Conservation (phyloP, 768 basidiomycete species). For the Mycena olivaceomarginata region DNA sequence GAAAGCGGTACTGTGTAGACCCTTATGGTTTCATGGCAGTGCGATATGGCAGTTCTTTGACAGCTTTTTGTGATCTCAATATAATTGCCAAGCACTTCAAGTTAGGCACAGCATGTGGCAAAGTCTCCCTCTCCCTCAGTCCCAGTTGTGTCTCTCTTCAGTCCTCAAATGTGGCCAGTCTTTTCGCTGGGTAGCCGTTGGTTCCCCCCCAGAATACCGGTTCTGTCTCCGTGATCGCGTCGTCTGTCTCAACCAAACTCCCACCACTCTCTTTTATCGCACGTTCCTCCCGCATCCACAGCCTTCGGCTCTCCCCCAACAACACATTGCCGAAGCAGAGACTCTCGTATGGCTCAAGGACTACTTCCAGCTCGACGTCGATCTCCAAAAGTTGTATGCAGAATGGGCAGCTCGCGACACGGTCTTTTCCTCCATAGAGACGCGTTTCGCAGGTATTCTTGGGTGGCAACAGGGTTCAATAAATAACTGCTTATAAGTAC, state of each 20-base stretch:
- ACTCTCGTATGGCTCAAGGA: constrained; percentile 86
- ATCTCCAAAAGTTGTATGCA: constrained; percentile 81
- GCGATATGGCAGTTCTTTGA: constrained; percentile 5
- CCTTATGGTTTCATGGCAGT: neutral
- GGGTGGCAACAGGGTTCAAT: no score
- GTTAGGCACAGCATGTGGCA: constrained; percentile 70
- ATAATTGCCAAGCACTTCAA: no score
- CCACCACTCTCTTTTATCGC: constrained; percentile 82
- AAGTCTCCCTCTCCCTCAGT: constrained; percentile 74
- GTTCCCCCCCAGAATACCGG: constrained; percentile 77
- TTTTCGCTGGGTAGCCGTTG: constrained; percentile 79
- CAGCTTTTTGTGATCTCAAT: neutral
- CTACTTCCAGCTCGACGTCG: constrained; percentile 93
- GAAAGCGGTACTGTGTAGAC: neutral
- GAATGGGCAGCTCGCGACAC: constrained; percentile 86
- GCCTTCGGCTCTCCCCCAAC: constrained; percentile 55
- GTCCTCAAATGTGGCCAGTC: constrained; percentile 91
- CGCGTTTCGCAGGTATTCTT: constrained; percentile 83
- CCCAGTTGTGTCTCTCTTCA: constrained; percentile 85
- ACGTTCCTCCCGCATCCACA: constrained; percentile 75
- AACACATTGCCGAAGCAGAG: constrained; percentile 70
- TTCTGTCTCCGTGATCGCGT: constrained; percentile 89
- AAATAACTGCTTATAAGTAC: neutral
- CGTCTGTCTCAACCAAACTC: constrained; percentile 86
- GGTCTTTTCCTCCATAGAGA: constrained; percentile 80